phyloP scores from a whole-genome alignment of 1,284 basidiomycete genomes.

The Cryptococcus depauperatus region DNA sequence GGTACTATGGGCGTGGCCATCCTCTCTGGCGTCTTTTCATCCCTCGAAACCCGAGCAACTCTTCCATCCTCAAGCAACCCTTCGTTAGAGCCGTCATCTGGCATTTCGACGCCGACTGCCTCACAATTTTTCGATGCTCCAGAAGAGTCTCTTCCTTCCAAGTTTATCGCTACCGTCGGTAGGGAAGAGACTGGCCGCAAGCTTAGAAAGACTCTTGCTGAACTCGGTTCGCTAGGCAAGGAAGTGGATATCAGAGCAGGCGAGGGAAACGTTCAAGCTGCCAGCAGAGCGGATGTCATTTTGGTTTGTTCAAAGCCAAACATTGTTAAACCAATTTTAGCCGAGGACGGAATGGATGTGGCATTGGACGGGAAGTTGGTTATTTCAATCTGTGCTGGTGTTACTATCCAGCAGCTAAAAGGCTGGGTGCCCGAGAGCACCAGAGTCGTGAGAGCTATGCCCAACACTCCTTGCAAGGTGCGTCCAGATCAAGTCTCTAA shows the following conservation, averaged over 20 bases:
- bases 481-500: too few relatives aligned
- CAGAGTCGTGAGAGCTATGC: slow-evolving; percentile 91
- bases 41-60: slow-evolving; percentile 37
- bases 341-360: slow-evolving; percentile 70
- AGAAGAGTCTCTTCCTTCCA: slow-evolving; percentile 64
- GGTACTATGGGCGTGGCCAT: slow-evolving; percentile 98
- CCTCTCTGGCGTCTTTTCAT: slow-evolving; percentile 57
- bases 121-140: slow-evolving; percentile 44
- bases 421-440: slow-evolving; percentile 68
- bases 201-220: slow-evolving; percentile 58
- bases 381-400: slow-evolving; percentile 92
- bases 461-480: slow-evolving; percentile 95
- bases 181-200: slow-evolving; percentile 67
- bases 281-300: slow-evolving; percentile 69
- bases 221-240: slow-evolving; percentile 51
- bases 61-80: slow-evolving; percentile 9
- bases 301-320: slow-evolving; percentile 93
- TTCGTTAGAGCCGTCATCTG: slow-evolving; percentile 65
- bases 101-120: slow-evolving; percentile 64
- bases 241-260: slow-evolving; percentile 62
- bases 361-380: slow-evolving; percentile 84
- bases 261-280: slow-evolving; percentile 63
- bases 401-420: slow-evolving; percentile 74
- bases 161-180: slow-evolving; percentile 83
- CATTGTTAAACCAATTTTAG: slow-evolving; percentile 66